Conservation (phyloP, 768 basidiomycete genomes). For the Kondoa subrosea region DNA sequence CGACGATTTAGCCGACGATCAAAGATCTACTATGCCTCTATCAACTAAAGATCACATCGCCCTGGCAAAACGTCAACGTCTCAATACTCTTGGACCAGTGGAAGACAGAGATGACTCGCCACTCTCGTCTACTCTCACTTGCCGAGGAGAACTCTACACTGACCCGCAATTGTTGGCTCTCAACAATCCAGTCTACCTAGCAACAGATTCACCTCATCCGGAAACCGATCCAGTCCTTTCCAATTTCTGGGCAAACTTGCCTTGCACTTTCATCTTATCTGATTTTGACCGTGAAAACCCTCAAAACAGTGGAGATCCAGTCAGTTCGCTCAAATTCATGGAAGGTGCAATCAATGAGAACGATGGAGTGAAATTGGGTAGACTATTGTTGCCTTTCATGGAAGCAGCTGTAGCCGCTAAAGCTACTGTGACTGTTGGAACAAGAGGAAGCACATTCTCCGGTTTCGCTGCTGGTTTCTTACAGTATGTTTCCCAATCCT, state of each 20-base stretch:
- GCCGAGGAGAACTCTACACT: constrained; percentile 36
- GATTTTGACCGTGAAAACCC: constrained; percentile 36
- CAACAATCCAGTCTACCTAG: constrained; percentile 48
- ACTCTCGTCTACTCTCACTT: constrained; percentile 25
- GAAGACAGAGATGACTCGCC: background rate
- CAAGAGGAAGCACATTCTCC: constrained; percentile 17
- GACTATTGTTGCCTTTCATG: constrained; percentile 45
- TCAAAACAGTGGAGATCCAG: constrained; percentile 16
- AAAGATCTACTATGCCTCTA: background rate
- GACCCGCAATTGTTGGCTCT: constrained; percentile 32
- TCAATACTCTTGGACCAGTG: constrained; percentile 18
- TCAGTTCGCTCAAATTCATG: constrained; percentile 29
- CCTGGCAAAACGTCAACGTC: constrained; percentile 13
- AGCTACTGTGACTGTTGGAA: constrained; percentile 17
- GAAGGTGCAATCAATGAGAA: constrained; percentile 35
- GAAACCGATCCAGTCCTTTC: constrained; percentile 36
- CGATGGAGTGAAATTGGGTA: constrained; percentile 39
- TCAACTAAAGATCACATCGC: background rate
- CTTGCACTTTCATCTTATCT: constrained; percentile 45
- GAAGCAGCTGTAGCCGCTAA: constrained; percentile 50
- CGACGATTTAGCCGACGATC: background rate
- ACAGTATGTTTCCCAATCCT: background rate
- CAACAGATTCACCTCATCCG: constrained; percentile 43
- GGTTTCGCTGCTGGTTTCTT: constrained; percentile 9
- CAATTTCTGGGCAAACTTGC: constrained; percentile 42